Conservation (phyloP, 2,329 filamentous ascomycete genomes). For the Ceratocystis destructans region DNA sequence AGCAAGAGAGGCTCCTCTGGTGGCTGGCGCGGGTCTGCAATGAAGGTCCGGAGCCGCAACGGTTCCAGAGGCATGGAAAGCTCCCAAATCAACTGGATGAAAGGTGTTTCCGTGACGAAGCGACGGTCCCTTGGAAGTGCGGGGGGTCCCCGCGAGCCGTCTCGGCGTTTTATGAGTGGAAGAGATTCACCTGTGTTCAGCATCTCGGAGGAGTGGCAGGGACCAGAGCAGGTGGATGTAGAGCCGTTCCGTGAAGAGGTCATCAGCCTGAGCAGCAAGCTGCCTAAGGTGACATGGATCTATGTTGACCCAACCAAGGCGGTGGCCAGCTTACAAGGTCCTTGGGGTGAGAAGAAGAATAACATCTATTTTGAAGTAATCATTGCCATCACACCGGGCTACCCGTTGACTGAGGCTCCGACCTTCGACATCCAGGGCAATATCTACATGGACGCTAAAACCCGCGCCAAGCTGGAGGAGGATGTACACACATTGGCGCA, state of each 20-base stretch:
- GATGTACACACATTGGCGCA: conserved; percentile 34
- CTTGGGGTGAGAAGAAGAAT: conserved; percentile 45
- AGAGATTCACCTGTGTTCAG: conserved; percentile 36
- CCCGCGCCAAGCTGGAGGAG: conserved; percentile 30
- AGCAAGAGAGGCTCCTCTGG: conserved; percentile 28
- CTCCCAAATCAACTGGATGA: conserved; percentile 55
- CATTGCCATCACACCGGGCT: conserved; percentile 44
- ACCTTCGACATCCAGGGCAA: conserved; percentile 49
- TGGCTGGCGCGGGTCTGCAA: conserved; percentile 42
- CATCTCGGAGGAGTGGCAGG: conserved; percentile 40
- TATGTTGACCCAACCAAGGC: conserved; percentile 29
- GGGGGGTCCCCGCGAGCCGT: conserved; percentile 19
- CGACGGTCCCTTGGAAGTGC: conserved; percentile 25
- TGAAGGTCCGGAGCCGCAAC: conserved; percentile 40
- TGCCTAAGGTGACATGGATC: conserved; percentile 52
- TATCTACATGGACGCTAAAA: conserved; percentile 45
- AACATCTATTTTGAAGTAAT: conserved; percentile 49
- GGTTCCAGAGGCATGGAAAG: conserved; percentile 31
- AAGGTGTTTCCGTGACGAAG: conserved; percentile 41
- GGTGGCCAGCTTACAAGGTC: conserved; percentile 28
- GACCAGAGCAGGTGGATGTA: conserved; percentile 31
- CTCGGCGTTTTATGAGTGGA: conserved; percentile 36
- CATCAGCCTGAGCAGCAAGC: conserved; percentile 45
- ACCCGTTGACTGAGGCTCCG: conserved; percentile 44
- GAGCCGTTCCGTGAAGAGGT: conserved; percentile 53